Conservation (phyloP, 2,329 filamentous ascomycete genomes). For the Aspergillus transmontanensis region DNA sequence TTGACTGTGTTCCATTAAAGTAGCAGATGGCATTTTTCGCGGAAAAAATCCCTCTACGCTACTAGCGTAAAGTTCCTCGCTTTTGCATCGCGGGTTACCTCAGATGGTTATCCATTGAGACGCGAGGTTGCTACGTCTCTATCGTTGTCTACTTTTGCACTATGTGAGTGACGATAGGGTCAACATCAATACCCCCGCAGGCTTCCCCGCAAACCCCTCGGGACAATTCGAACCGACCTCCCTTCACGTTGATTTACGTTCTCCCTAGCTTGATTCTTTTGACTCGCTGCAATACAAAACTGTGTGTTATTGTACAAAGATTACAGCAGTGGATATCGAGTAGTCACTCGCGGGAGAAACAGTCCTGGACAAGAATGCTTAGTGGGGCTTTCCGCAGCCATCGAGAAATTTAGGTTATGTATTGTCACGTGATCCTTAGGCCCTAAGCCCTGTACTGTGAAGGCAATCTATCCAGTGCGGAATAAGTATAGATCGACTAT, state of each 20-base stretch:
- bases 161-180: background rate
- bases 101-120: background rate
- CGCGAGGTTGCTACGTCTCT: background rate
- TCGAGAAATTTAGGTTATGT: background rate
- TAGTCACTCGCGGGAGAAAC: background rate
- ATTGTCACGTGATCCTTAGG: background rate
- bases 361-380: background rate
- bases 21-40: background rate
- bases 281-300: background rate
- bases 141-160: background rate
- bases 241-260: background rate
- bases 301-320: background rate
- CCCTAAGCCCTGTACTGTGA: background rate
- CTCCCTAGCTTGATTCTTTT: background rate
- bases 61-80: background rate
- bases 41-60: background rate
- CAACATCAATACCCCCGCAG: background rate
- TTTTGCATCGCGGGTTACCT: background rate
- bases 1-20: background rate
- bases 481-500: no score
- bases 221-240: background rate
- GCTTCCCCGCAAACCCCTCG: background rate
- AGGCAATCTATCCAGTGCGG: no score
- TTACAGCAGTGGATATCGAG: background rate
- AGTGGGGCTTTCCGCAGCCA: background rate